Evolutionary conservation across 2,329 filamentous ascomycete species (phyloP).

Genomic region (Geosmithia flava): DNA sequence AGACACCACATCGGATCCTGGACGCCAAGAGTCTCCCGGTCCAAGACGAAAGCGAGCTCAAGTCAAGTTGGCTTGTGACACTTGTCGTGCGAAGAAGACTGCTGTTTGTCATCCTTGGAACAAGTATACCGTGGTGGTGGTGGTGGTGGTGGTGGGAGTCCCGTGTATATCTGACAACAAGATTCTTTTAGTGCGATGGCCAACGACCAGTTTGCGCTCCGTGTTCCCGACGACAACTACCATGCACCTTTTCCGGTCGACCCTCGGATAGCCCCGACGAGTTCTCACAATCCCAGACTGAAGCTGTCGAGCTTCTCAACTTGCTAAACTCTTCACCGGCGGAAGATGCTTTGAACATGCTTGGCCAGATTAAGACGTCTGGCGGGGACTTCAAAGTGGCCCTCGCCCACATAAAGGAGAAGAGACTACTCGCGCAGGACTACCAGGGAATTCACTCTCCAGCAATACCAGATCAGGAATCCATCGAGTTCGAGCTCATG

Average conservation of each 20-base stretch:
- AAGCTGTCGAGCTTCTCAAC: conserved; percentile 2
- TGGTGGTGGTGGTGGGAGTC: too few species aligned
- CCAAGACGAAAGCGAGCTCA: conserved; percentile 2
- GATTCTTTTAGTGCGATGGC: conserved; percentile 4
- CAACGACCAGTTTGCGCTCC: conserved; percentile 4
- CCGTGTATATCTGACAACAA: background rate
- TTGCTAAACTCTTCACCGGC: background rate
- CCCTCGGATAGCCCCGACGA: conserved; percentile 1
- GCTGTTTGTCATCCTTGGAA: conserved; percentile 2
- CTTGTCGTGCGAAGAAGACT: conserved; percentile 5
- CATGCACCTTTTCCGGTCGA: conserved; percentile 3
- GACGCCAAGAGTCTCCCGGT: background rate
- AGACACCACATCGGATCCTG: background rate
- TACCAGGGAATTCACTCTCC: background rate
- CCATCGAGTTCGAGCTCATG: conserved; percentile 6
- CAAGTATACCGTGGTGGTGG: background rate
- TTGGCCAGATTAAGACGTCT: background rate
- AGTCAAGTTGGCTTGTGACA: conserved; percentile 6
- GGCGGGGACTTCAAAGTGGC: background rate
- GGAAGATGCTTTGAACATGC: background rate
- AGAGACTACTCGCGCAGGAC: background rate
- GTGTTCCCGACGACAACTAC: conserved; percentile 1
- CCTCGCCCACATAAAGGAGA: conserved; percentile 1
- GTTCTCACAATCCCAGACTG: background rate
- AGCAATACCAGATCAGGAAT: conserved; percentile 4